Evolutionary conservation across 2,329 filamentous ascomycete genomes (phyloP), one percentile per base, ranked within the genome.

Genomic region (Pestalotiopsis sp.): DNA sequence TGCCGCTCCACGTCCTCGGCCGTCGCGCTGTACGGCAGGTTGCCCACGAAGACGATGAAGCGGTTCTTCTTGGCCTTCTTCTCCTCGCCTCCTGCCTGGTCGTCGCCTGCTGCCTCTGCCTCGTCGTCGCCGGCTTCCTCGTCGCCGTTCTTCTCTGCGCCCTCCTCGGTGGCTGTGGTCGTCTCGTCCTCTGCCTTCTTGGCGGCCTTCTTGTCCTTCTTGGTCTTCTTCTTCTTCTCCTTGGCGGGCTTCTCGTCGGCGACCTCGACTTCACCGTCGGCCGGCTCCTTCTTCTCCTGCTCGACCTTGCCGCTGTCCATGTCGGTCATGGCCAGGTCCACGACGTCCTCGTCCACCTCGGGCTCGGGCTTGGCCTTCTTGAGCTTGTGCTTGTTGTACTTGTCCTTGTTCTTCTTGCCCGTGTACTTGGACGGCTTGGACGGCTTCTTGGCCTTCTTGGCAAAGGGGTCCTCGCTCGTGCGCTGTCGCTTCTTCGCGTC

Each of bases 1-100:
- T 98, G 95, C 69, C 88, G 84, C 68, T 83, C 82, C 70, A 98
- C 87, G 57, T 89, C 85, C 64, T 88, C 88, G 65, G 87, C 86
- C 4, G 92, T 97, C 56, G 94, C 93, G 70, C 87, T 90, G 87
- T 90, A 98, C 64, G 95, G 95, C 5, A 98, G 91, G 83, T 98
- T 98, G 79, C 95, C 93, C 72, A 95, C 90, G 81, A 96, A 96
- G 75, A 91, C 89, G 70, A 94, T 93, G 83, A 93, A 94, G 70
- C 92, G 87, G 69, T 85, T 85, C 70, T 84, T 84, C 68, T 70
- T 65, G 62, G 65, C 23, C 13, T 67, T 67, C 52, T 23, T 36
- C 20, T 57, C 45, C 23, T 41, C 64, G 12, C 14, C 23, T 23
- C 14, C 23, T 23, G 23, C 23, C 23, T 23, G 23, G 23, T 23